phyloP scores from a whole-genome alignment of 805 yeast genomes.

The Peterozyma xylosa region DNA sequence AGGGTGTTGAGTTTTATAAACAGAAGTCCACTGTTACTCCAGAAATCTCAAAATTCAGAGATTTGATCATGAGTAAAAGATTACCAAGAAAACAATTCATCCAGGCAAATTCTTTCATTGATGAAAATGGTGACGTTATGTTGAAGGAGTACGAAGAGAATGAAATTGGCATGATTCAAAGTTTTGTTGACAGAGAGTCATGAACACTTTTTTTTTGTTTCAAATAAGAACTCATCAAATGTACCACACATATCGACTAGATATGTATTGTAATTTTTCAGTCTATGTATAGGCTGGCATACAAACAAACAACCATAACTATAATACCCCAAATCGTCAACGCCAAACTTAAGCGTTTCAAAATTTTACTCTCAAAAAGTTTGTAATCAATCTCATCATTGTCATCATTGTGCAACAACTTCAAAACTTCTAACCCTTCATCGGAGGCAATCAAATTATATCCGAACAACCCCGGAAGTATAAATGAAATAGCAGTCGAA shows the following conservation, averaged over 20 bases:
- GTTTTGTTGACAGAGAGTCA: conserved; percentile 56
- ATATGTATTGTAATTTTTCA: background rate
- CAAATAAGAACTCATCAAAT: too few relatives aligned
- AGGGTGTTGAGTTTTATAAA: conserved; percentile 56
- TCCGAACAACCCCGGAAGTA: conserved; percentile 74
- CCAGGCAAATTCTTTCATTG: conserved; percentile 67
- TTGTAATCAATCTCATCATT: conserved; percentile 15
- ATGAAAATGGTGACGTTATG: conserved; percentile 29
- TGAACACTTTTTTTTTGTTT: background rate
- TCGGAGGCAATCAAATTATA: conserved; percentile 39
- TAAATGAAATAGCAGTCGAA: conserved; percentile 71
- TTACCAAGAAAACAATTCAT: conserved; percentile 79
- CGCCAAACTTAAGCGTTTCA: conserved; percentile 20
- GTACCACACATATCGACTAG: too few relatives aligned
- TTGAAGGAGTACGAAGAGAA: conserved; percentile 72
- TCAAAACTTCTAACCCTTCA: conserved; percentile 2
- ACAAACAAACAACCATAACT: conserved; percentile 48
- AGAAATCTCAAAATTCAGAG: conserved; percentile 60
- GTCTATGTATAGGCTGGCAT: conserved; percentile 37
- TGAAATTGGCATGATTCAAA: conserved; percentile 69
- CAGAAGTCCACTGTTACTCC: conserved; percentile 63
- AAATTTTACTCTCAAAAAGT: conserved; percentile 3
- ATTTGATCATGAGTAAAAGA: conserved; percentile 60
- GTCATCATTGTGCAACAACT: conserved; percentile 2
- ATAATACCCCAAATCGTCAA: conserved; percentile 45